Percentiles rank a stretch among this genome's conserved stretches.
These are phyloP conservation scores for Suhomyces sp. DNA, from an alignment of 805 yeast genomes.

Conservation along the genomic window DNA sequence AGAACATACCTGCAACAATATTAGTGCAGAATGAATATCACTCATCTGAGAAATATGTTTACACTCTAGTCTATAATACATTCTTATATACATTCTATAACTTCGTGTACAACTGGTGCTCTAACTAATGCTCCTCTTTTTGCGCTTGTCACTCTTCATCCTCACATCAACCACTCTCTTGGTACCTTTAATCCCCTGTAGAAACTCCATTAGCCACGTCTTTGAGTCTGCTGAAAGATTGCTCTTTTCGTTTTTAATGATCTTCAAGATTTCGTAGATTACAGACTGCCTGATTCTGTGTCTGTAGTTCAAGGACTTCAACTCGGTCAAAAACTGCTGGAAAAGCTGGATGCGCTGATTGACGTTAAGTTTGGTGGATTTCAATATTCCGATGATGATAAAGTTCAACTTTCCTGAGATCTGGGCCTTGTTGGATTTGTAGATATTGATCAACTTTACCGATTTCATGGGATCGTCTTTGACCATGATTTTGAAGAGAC, in stretches of 20 bases:
- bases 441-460: conserved; percentile 20
- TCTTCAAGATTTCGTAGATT: conserved; percentile 13
- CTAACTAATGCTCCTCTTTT: neutral
- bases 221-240: neutral
- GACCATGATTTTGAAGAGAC: conserved; percentile 25
- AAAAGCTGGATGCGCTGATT: conserved; percentile 18
- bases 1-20: too few relatives aligned
- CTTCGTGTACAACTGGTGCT: neutral
- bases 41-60: too few relatives aligned
- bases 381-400: conserved; percentile 27
- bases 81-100: neutral
- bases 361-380: conserved; percentile 12
- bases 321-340: conserved; percentile 14
- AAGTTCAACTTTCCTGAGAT: conserved; percentile 17
- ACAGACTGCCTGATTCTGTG: conserved; percentile 14
- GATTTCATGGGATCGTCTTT: conserved; percentile 24
- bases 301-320: conserved; percentile 18
- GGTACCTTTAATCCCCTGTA: conserved; percentile 1
- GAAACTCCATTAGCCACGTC: conserved; percentile 2
- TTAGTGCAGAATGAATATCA: too few relatives aligned
- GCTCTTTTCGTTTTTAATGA: conserved; percentile 1
- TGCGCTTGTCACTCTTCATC: neutral
- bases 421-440: conserved; percentile 17
- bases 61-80: neutral
- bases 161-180: conserved; percentile 4